Evolutionary conservation across 495 filamentous ascomycete species (phyloP).

Genomic region (Penicillium cataractarum): DNA sequence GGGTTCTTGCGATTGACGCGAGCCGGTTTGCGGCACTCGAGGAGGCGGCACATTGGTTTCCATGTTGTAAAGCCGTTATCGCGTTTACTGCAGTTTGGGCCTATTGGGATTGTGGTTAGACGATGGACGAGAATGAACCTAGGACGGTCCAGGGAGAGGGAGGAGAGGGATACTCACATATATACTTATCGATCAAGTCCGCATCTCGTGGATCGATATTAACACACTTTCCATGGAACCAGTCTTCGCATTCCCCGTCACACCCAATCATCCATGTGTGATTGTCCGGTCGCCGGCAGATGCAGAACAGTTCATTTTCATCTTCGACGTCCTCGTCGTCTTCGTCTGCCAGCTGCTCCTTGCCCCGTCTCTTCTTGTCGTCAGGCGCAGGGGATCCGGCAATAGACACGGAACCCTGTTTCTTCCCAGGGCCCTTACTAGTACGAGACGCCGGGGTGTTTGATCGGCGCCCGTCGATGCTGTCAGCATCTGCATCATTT

Average conservation of each 20-base stretch:
- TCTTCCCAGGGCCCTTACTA: slow-evolving; percentile 52
- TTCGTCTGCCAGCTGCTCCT: slow-evolving; percentile 22
- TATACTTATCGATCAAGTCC: slow-evolving; percentile 69
- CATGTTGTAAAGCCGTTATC: slow-evolving; percentile 63
- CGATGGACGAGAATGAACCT: background rate
- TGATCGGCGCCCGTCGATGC: slow-evolving; percentile 44
- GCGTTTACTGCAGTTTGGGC: slow-evolving; percentile 59
- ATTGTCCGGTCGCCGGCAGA: slow-evolving; percentile 71
- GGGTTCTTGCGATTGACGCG: slow-evolving; percentile 47
- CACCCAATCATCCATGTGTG: slow-evolving; percentile 79
- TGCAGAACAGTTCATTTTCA: slow-evolving; percentile 63
- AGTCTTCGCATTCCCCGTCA: slow-evolving; percentile 73
- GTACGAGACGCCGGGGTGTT: slow-evolving; percentile 54
- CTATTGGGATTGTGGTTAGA: slow-evolving; percentile 31
- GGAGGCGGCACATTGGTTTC: slow-evolving; percentile 69
- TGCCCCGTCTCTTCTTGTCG: slow-evolving; percentile 31
- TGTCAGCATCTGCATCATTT: slow-evolving; percentile 49
- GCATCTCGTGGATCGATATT: slow-evolving; percentile 63
- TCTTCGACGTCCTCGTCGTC: slow-evolving; percentile 52
- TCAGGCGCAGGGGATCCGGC: slow-evolving; percentile 47
- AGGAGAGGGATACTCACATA: slow-evolving; percentile 51
- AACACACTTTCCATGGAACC: slow-evolving; percentile 74
- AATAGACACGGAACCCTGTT: slow-evolving; percentile 42
- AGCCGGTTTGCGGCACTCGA: slow-evolving; percentile 64
- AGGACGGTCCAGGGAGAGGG: too few relatives aligned